Percentiles rank a stretch among this genome's conserved stretches.
phyloP scores from a whole-genome alignment of 2,329 filamentous ascomycete species.

The Lojkania enalia region DNA sequence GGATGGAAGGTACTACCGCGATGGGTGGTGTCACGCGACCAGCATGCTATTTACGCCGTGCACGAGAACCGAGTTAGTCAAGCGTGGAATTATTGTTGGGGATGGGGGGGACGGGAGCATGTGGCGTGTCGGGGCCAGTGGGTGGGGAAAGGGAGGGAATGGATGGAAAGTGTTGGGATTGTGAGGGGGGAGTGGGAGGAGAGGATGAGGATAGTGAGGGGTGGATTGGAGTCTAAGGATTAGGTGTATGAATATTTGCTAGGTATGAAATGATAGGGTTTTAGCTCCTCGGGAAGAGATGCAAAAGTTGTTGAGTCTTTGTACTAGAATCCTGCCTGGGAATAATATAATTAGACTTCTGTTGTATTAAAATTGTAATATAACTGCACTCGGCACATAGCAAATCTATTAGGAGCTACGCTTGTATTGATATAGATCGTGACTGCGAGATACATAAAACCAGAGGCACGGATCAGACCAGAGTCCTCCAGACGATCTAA shows the following conservation, averaged over 20 bases:
- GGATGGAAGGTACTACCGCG: neutral
- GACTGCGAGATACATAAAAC: constrained; percentile 2
- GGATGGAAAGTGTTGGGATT: neutral
- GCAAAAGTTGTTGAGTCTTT: too few relatives aligned
- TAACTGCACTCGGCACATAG: too few relatives aligned
- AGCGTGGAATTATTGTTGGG: neutral
- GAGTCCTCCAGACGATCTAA: constrained; percentile 13
- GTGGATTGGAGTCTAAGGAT: too few relatives aligned
- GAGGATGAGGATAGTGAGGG: neutral
- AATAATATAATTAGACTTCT: too few relatives aligned
- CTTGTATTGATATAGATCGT: constrained; percentile 1
- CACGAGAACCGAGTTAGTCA: neutral
- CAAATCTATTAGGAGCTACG: constrained; percentile 1
- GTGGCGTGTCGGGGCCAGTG: neutral
- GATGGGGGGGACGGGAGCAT: neutral
- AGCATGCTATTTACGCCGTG: neutral
- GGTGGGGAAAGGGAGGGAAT: neutral
- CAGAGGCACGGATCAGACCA: constrained; percentile 4
- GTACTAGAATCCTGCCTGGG: too few relatives aligned
- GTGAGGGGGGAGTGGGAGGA: neutral
- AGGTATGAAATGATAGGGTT: too few relatives aligned
- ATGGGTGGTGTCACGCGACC: neutral
- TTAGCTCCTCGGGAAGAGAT: too few relatives aligned
- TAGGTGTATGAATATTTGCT: too few relatives aligned
- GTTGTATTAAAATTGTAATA: too few relatives aligned